Evolutionary conservation across 78 protist genomes (phyloP), one percentile per base, ranked within the genome.

Genomic region (Blattamonas nauphoetae): DNA sequence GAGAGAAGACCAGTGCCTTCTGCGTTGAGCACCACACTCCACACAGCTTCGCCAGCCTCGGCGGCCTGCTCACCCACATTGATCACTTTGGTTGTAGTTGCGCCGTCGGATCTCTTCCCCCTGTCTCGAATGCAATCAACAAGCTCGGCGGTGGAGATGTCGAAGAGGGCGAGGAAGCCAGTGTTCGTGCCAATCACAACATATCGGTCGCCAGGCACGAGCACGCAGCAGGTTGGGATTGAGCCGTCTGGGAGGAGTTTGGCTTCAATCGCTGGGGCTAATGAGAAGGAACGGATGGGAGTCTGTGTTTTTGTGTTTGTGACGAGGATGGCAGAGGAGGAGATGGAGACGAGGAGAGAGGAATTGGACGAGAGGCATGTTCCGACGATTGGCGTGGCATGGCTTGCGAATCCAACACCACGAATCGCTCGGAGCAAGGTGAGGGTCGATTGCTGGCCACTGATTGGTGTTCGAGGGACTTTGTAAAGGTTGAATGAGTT

Each of bases 141-240:
- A 3, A 34, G 0, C 42, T 92, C 90, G 0, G 94, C 92, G 0
- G 92, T 5, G 5, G 93, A 81, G 81, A 97, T 5, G 33, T 92
- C 96, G 77, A 85, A 91, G n/a, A 96, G 38, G 41, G 88, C 91
- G 3, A 97, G 45, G 1, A 64, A 45, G n/a, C 99, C 99, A 1
- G 41, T 42, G 89, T 94, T 95, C 64, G 97, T 96, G 41, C 99
- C 99, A 6, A 93, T 84, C 1, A 94, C 44, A 11, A 94, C 86
- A 63, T 95, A 93, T 41, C 93, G 64, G 85, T 94, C 86, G 4
- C 96, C 98, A 0, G 96, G 96, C 32, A 88, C 92, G 45, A 95
- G 94, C 33, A 85, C 41, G 44, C 38, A 41, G 84, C 95, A 90
- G 2, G 71, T 21, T 21, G 94, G 83, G 42, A 90, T 94, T 85